Base-by-base conservation (phyloP, 805 yeast genomes). In the Metschnikowia sp. region DNA sequence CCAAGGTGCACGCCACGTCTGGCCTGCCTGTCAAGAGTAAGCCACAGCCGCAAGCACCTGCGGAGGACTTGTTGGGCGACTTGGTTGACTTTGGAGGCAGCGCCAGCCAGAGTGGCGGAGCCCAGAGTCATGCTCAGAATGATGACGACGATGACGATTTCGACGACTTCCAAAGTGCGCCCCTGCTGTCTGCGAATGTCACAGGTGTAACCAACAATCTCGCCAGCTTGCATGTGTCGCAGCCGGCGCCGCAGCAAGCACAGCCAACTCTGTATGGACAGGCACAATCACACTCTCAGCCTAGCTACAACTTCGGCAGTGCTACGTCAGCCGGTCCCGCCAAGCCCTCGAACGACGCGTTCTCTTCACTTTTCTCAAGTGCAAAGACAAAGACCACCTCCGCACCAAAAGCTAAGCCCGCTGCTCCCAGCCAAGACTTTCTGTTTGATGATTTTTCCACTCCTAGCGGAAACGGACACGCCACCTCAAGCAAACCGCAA, bases 91-190 rank as follows among this genome's bases (percentile, higher is more conserved):
- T 77, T 50, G 78, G 54, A 57, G 9, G 42, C 61, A 34, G 36
- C 60, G n/a, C 37, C 61, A 9, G 48, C 53, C 8, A 49, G 49
- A 11, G 55, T 32, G 13, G 48, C 51, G 15, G 58, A 48, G 4
- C 65, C 63, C 6, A 37, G 19, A 13, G 11, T 12, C 28, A 39
- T 9, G 42, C 28, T 13, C 15, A n/a, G 22, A 26, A 15, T 6
- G 81, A 76, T 9, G 86, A 78, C 29, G 80, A 77, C 47, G 89
- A 82, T 46, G 88, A 85, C 53, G 94, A 86, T 36, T 87, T 87
- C 62, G 89, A 86, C 53, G 94, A 86, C 54, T 86, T 86, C 75
- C 92, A 86, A 64, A 86, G 89, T 10, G 81, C 78, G 4, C 83
- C 85, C 8, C 66, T 68, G 13, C 63, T 50, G 62, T 39, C 63